Evolutionary conservation across 768 basidiomycete genomes (phyloP), one percentile per base, ranked within the genome.

Genomic region (Hirschioporus abietinus): DNA sequence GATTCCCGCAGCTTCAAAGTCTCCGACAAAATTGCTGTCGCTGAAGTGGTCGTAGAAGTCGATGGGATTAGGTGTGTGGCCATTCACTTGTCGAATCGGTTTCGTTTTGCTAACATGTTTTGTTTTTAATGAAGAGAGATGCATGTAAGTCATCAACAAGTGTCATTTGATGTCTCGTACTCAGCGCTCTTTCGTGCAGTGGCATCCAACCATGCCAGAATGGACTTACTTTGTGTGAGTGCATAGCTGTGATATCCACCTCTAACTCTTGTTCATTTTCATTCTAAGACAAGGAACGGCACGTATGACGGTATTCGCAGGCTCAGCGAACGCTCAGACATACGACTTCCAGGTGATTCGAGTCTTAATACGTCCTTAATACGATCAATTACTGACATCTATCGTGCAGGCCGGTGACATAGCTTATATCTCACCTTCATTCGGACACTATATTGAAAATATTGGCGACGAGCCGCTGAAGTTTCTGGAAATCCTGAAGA

Each of bases 401-500:
- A 15, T 52, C 20, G 12, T 8, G 20, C 12, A 52, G 42, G 42
- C 42, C 6, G 42, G 42, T 15, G 42, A 52, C 42, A 52, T 57
- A 58, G 27, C 27, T 25, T 73, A 73, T 23, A 60, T 74, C 35
- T 70, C 74, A 8, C 69, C 71, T 34, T 69, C 74, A 26, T 78
- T 58, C 59, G 71, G 71, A 71, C 89, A 90, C 71, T 89, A 89
- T 71, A 78, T 90, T 26, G 87, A 89, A 73, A 88, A 89, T 73
- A 86, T 81, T 4, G 87, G 88, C 18, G 83, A 87, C 68, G 79
- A 81, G 1, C 83, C 88, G 1, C 72, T 89, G 58, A 79, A 75
- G 67, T 86, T 84, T 71, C 78, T 90, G 6, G 88, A 90, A 72
- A 82, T 90, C 23, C 85, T 88, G 72, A 83, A 80, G 70, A 78